Evolutionary conservation across 768 basidiomycete genomes (phyloP).

Genomic region (Collybia mongolica): DNA sequence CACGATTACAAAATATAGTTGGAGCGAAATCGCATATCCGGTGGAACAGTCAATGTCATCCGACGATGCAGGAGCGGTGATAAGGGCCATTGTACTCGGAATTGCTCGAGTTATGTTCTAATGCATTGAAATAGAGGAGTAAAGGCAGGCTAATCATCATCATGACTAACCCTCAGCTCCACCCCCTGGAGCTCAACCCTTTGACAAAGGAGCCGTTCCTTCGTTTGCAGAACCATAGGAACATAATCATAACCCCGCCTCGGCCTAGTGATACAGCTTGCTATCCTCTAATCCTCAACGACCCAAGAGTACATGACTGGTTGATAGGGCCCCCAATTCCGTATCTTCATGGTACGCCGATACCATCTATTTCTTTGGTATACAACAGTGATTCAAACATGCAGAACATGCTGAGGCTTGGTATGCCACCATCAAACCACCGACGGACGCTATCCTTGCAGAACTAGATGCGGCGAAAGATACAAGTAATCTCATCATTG

Average conservation of each 20-base stretch:
- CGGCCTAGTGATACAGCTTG: slow-evolving; percentile 48
- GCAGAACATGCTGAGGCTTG: background rate
- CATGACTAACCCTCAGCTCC: slow-evolving; percentile 26
- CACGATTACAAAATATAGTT: background rate
- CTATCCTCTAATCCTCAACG: slow-evolving; percentile 44
- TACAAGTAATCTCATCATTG: slow-evolving; percentile 21
- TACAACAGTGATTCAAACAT: background rate
- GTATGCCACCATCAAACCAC: background rate
- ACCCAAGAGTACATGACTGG: slow-evolving; percentile 45
- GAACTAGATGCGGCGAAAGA: slow-evolving; percentile 25
- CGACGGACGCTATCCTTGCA: slow-evolving; percentile 1
- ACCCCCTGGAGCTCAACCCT: slow-evolving; percentile 33
- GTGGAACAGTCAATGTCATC: too few species aligned
- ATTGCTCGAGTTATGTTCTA: background rate
- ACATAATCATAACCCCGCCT: slow-evolving; percentile 60
- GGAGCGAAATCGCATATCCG: background rate
- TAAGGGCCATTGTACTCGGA: too few species aligned
- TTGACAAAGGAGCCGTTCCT: slow-evolving; percentile 42
- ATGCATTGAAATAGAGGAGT: background rate
- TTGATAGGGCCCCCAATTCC: slow-evolving; percentile 47
- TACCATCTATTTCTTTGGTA: slow-evolving; percentile 19
- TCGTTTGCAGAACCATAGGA: slow-evolving; percentile 45
- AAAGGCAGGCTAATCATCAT: background rate
- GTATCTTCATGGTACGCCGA: slow-evolving; percentile 35
- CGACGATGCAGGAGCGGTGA: too few species aligned